A percentile compares a stretch with the other conserved stretches of the same genome.
These are phyloP conservation scores for Populus hybrid DNA, from an alignment of 441 rosid genomes.

Conservation along the genomic window DNA sequence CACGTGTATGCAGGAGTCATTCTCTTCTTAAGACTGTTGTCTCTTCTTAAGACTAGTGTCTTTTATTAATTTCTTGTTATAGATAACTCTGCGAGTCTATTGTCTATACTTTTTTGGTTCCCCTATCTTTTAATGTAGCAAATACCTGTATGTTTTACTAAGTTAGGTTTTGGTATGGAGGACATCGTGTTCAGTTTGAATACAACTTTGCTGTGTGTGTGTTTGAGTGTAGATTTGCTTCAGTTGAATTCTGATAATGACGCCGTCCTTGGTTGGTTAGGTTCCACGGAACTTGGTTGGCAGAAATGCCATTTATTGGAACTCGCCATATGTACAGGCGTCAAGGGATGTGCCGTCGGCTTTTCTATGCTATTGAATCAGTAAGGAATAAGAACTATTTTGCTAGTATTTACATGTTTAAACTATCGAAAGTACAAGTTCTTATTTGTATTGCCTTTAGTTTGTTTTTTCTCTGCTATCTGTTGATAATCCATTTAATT, in stretches of 20 bases:
- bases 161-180: neutral
- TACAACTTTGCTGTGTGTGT: neutral
- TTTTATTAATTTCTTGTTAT: neutral
- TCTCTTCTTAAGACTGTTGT: neutral
- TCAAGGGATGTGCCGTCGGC: constrained; percentile 98
- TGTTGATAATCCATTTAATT: constrained; percentile 3
- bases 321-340: constrained; percentile 30
- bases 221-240: constrained; percentile 2
- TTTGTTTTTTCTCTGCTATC: constrained; percentile 8
- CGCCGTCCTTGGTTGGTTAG: constrained; percentile 35
- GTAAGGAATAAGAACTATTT: constrained; percentile 35
- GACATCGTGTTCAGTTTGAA: neutral
- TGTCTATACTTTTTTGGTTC: neutral
- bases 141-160: too few relatives aligned
- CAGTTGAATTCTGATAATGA: constrained; percentile 18
- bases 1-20: neutral
- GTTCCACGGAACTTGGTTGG: constrained; percentile 79
- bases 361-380: constrained; percentile 77
- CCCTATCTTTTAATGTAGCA: neutral
- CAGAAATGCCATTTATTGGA: constrained; percentile 99
- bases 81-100: neutral
- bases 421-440: neutral
- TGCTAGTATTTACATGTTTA: too few relatives aligned
- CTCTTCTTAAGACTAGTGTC: neutral
- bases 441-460: constrained; percentile 11